Base-by-base conservation (phyloP, 2,329 filamentous ascomycete genomes). In the Penicillium sp. region DNA sequence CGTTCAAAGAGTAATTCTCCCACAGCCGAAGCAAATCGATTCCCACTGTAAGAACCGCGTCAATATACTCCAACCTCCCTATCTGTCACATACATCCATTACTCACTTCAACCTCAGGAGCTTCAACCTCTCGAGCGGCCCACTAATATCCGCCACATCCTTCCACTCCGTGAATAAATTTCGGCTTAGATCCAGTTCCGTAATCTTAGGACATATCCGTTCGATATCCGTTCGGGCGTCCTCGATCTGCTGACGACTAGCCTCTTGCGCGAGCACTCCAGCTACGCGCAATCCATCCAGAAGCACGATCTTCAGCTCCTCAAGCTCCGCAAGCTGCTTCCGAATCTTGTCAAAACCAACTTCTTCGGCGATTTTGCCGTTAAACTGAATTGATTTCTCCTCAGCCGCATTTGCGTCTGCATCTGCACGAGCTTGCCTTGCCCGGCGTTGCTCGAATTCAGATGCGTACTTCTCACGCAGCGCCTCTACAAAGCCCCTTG, bases 301-400 rank as follows among this genome's bases (percentile, higher is more conserved):
- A 45, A 98, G 87, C 54, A 96, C 88, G 59, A 93, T 88, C 67
- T 85, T 89, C 63, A 98, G 84, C 70, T 95, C 91, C 58, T 89
- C 82, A 35, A 98, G 82, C 72, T 90, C 71, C 6, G 93, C 90
- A 71, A 96, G 88, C 77, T 93, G 88, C 67, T 85, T 85, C 48
- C 90, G 87, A 67, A 97, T 92, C 82, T 97, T 97, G 69, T 96
- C 93, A 69, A 98, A 98, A 31, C 95, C 95, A 38, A 98, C 87
- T 79, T 98, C 94, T 79, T 98, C 91, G 5, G 92, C 94, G 19
- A 93, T 86, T 78, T 98, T 98, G 44, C 85, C 83, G 78, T 91
- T 79, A 82, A 96, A 84, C 83, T 90, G 79, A 65, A 96, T 90
- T 53, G 86, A 82, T 54, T 83, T 82, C 7, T 79, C 74, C 58